Base-by-base conservation (phyloP, 2,329 filamentous ascomycete genomes). In the Passalora sequoiae region DNA sequence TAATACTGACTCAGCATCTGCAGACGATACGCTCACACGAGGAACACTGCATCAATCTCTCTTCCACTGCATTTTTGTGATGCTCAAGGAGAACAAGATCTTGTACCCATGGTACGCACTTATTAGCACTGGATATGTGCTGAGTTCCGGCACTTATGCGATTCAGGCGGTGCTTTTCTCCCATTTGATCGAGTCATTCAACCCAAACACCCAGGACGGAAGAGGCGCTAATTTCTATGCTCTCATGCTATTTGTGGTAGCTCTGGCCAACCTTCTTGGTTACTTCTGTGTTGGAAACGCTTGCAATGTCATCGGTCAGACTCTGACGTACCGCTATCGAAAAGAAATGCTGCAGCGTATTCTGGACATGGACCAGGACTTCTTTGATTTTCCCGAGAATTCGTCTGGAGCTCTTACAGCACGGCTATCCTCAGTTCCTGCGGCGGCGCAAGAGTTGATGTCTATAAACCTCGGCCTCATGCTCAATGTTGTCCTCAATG, bases 231-330 rank as follows among this genome's bases (percentile, higher is more conserved):
- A 76, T 50, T 76, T 76, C 53, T 77, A 68, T 58, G 65, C 72
- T 0, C 62, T 78, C 12, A 76, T 77, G 71, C 75, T 77, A 52
- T 75, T 78, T 53, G 58, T 77, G 5, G 65, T 77, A 3, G 73
- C 74, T 0, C 50, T 78, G 6, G 70, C 60, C 1, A 69, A 73
- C 17, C 60, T 66, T 0, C 20, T 66, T 2, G 67, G 62, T 27
- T 77, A 72, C 47, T 69, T 66, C 24, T 44, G 54, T 8, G 53
- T 76, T 4, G 73, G 73, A 1, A 70, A 59, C 55, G 10, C 19
- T 6, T 66, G 67, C 12, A 73, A 71, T 38, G 59, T 65, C 3
- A 59, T 75, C 19, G 67, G 69, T 1, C 66, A 71, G 47, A 66
- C 68, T 56, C 45, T 66, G 50, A 52, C 60, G 2, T 48, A 58